A percentile compares a stretch with the other conserved stretches of the same genome.
Conservation (phyloP, 108 stramenopile species). For the Conticribra weissflogii region DNA sequence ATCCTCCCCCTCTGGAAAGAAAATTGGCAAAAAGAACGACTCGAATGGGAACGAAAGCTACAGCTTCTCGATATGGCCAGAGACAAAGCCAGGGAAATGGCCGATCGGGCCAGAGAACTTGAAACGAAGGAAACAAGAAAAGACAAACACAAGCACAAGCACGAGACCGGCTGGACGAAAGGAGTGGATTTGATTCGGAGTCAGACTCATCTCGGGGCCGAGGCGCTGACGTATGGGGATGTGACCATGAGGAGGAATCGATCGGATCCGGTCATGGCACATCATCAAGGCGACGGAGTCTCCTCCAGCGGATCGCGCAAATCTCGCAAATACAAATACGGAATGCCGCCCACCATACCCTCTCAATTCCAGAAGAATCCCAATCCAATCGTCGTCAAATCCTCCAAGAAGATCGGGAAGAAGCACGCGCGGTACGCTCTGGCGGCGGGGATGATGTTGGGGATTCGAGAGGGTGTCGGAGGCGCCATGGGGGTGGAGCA, state of each 20-base stretch:
- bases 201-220: neutral
- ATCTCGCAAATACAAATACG: constrained; percentile 29
- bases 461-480: constrained; percentile 64
- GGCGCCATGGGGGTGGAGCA: constrained; percentile 48
- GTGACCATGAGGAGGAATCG: neutral
- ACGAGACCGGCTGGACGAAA: no score
- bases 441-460: constrained; percentile 91
- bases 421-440: constrained; percentile 79
- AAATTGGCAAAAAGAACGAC: constrained; percentile 30
- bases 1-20: constrained; percentile 26
- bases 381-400: constrained; percentile 40
- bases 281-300: no score
- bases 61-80: neutral
- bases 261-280: neutral
- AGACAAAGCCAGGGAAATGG: constrained; percentile 5
- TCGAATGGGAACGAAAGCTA: constrained; percentile 22
- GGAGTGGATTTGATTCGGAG: constrained; percentile 6
- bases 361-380: constrained; percentile 12
- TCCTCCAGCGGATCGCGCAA: no score
- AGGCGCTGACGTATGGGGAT: neutral
- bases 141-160: no score
- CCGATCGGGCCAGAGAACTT: neutral
- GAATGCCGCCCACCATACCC: constrained; percentile 20
- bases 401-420: constrained; percentile 60
- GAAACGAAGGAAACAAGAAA: constrained; percentile 1